Evolutionary conservation across 441 rosid genomes (phyloP).

Genomic region (Biscutella laevigata): DNA sequence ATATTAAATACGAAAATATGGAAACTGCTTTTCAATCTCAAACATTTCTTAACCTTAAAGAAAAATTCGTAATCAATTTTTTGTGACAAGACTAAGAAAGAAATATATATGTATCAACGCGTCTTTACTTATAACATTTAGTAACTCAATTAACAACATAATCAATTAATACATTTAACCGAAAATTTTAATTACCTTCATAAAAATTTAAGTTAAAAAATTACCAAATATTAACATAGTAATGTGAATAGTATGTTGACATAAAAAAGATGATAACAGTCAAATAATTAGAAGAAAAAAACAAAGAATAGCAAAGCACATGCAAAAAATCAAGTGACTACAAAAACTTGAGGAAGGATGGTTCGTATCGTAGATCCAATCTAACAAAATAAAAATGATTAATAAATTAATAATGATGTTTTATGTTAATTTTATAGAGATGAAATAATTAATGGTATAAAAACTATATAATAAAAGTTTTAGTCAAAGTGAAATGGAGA

Average conservation of each 20-base stretch:
- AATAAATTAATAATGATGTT: too few relatives aligned
- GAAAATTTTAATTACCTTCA: too few relatives aligned
- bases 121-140: not conserved
- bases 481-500: slow-evolving; percentile 27
- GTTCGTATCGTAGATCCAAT: slow-evolving; percentile 21
- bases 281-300: not conserved
- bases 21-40: too few relatives aligned
- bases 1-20: too few relatives aligned
- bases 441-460: too few relatives aligned
- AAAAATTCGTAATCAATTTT: slow-evolving; percentile 12
- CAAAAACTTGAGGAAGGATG: slow-evolving; percentile 12
- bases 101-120: slow-evolving; percentile 10
- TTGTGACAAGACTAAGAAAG: not conserved
- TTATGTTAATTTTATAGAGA: too few relatives aligned
- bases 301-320: slow-evolving; percentile 17
- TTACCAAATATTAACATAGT: not conserved
- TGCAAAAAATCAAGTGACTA: slow-evolving; percentile 17
- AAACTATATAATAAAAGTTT: too few relatives aligned
- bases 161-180: slow-evolving; percentile 8
- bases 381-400: not conserved
- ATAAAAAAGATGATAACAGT: not conserved
- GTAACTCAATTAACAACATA: not conserved
- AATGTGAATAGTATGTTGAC: not conserved
- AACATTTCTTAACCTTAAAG: slow-evolving; percentile 29
- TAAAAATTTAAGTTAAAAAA: too few relatives aligned